phyloP scores from a whole-genome alignment of 1,139 yeast species.

The Geotrichum restrictum region DNA sequence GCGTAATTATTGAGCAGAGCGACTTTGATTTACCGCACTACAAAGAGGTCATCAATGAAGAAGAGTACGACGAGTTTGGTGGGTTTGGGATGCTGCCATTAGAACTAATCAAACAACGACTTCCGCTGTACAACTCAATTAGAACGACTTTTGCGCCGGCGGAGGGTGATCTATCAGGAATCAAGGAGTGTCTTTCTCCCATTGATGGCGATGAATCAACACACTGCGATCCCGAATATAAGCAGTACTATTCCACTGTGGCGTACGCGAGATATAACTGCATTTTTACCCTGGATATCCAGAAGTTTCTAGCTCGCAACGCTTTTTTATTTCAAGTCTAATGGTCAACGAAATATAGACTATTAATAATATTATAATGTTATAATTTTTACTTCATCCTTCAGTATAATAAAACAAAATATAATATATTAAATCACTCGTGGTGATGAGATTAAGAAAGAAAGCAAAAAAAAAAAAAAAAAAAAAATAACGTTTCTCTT shows the following conservation, averaged over 20 bases:
- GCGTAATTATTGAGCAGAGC: constrained; percentile 6
- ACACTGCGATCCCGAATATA: constrained; percentile 5
- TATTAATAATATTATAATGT: background rate
- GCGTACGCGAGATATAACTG: constrained; percentile 10
- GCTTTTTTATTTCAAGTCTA: background rate
- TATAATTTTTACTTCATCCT: no score
- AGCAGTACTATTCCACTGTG: constrained; percentile 10
- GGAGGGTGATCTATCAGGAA: constrained; percentile 2
- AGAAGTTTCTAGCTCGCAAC: constrained; percentile 4
- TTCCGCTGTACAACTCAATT: constrained; percentile 5
- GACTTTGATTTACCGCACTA: constrained; percentile 5
- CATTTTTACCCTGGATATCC: constrained; percentile 8
- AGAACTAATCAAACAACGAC: constrained; percentile 7
- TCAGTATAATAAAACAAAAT: no score
- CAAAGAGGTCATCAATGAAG: constrained; percentile 6
- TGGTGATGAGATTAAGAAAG: background rate
- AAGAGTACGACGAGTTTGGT: constrained; percentile 12
- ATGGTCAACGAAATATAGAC: background rate
- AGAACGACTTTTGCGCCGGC: constrained; percentile 5
- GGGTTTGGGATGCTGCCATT: constrained; percentile 12
- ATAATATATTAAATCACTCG: background rate
- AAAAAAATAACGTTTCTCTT: background rate
- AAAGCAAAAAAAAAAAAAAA: background rate
- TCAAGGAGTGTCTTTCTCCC: constrained; percentile 1
- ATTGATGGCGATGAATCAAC: constrained; percentile 11